Conservation (phyloP, 345 rosid species). For the Alliaria petiolata region DNA sequence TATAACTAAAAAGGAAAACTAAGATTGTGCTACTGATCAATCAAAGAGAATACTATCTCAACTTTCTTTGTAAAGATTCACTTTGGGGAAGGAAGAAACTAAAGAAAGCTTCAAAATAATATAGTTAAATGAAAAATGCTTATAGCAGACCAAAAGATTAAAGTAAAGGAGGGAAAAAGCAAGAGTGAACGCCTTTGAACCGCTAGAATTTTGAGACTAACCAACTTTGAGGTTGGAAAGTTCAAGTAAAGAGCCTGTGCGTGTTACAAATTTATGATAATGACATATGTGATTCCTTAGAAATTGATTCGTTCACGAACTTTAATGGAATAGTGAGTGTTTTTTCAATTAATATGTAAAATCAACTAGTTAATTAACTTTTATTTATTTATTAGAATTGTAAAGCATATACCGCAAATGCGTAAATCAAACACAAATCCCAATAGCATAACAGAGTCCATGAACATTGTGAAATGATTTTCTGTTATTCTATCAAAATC, state of each 20-base stretch:
- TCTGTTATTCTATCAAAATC: no score
- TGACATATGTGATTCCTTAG: conserved; percentile 27
- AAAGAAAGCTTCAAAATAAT: conserved; percentile 14
- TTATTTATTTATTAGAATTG: no score
- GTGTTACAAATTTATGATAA: conserved; percentile 6
- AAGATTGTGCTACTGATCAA: conserved; percentile 8
- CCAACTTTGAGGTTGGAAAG: conserved; percentile 25
- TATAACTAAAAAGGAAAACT: background rate
- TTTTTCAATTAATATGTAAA: background rate
- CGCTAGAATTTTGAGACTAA: conserved; percentile 15
- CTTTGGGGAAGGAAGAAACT: background rate
- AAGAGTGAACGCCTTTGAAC: conserved; percentile 23
- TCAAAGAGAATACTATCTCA: conserved; percentile 26
- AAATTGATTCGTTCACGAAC: background rate
- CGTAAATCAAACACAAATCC: no score
- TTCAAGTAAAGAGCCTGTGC: conserved; percentile 6
- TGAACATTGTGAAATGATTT: no score
- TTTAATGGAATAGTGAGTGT: background rate
- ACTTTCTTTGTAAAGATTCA: conserved; percentile 23
- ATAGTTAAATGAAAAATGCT: conserved; percentile 1
- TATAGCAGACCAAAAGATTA: background rate
- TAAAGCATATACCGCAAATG: no score
- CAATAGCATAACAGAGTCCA: no score
- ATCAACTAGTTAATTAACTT: no score
- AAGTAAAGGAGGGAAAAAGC: background rate